These are phyloP conservation scores for Ophiostoma himal-ulmi DNA, from an alignment of 2,329 filamentous ascomycete genomes.

Conservation along the genomic window DNA sequence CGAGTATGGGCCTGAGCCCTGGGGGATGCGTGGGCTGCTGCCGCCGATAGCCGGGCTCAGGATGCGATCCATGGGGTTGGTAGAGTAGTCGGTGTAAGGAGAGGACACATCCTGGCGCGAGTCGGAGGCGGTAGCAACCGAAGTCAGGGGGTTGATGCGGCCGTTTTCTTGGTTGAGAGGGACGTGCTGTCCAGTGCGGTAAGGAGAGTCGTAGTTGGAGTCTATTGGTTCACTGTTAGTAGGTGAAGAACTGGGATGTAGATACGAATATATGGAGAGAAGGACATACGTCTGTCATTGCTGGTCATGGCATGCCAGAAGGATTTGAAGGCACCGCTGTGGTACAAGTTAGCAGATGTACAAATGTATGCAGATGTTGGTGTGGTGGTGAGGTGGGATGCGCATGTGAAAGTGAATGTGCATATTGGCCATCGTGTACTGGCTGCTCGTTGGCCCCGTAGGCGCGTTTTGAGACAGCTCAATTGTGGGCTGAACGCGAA, in stretches of 20 bases:
- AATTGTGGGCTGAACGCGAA: background rate
- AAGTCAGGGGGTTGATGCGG: constrained; percentile 75
- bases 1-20: constrained; percentile 59
- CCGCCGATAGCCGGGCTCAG: constrained; percentile 17
- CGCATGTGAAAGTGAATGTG: background rate
- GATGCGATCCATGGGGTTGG: constrained; percentile 29
- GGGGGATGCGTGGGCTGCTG: constrained; percentile 17
- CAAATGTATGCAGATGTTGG: background rate
- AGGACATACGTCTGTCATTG: constrained; percentile 58
- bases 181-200: constrained; percentile 83
- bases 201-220: constrained; percentile 87
- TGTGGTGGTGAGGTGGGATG: background rate
- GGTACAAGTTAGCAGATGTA: constrained; percentile 32
- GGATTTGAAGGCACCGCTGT: constrained; percentile 60
- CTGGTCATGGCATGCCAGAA: constrained; percentile 93
- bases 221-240: constrained; percentile 47
- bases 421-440: background rate
- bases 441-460: background rate
- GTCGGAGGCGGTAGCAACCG: constrained; percentile 81
- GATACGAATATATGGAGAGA: background rate
- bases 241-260: background rate
- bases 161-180: constrained; percentile 59
- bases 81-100: constrained; percentile 68
- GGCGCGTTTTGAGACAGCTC: background rate
- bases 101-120: constrained; percentile 78